Evolutionary conservation across 2,329 filamentous ascomycete genomes (phyloP).

Genomic region (Colletotrichum phormii): DNA sequence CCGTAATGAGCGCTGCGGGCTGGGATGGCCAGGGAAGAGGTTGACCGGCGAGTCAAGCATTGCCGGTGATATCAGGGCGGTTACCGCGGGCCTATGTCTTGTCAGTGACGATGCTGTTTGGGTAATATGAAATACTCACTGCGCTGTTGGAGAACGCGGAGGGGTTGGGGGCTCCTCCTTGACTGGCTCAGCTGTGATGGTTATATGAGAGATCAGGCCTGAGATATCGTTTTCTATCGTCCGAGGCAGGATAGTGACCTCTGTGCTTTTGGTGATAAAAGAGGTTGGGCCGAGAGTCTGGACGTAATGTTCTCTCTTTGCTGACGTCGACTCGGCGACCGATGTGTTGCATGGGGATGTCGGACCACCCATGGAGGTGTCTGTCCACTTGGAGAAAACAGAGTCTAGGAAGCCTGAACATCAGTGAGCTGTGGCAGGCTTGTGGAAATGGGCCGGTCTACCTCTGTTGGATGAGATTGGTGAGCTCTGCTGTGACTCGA

Average conservation of each 20-base stretch:
- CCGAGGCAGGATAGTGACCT: conserved; percentile 50
- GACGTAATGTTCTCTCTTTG: conserved; percentile 47
- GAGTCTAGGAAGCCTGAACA: conserved; percentile 50
- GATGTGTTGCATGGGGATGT: conserved; percentile 49
- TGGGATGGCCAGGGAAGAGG: conserved; percentile 29
- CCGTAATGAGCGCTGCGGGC: conserved; percentile 17
- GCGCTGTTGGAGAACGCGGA: conserved; percentile 43
- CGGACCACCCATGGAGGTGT: conserved; percentile 46
- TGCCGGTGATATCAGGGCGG: not conserved
- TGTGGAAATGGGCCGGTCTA: conserved; percentile 37
- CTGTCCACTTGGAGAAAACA: conserved; percentile 58
- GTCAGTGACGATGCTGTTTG: conserved; percentile 5
- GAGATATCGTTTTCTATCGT: conserved; percentile 48
- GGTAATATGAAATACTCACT: conserved; percentile 40
- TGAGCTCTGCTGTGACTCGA: conserved; percentile 26
- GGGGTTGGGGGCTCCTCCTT: conserved; percentile 44
- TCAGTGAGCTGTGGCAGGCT: conserved; percentile 38
- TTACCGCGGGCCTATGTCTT: not conserved
- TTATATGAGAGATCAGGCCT: conserved; percentile 49
- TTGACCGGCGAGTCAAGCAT: conserved; percentile 34
- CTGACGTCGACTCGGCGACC: conserved; percentile 42
- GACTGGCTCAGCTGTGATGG: conserved; percentile 47
- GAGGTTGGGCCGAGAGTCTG: conserved; percentile 56
- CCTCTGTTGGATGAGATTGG: conserved; percentile 50
- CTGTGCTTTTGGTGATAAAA: conserved; percentile 54